A percentile compares a stretch with the other conserved stretches of the same genome.
Evolutionary conservation across 1,139 yeast species (phyloP).

Genomic region (Debaryomycetaceae sp.): DNA sequence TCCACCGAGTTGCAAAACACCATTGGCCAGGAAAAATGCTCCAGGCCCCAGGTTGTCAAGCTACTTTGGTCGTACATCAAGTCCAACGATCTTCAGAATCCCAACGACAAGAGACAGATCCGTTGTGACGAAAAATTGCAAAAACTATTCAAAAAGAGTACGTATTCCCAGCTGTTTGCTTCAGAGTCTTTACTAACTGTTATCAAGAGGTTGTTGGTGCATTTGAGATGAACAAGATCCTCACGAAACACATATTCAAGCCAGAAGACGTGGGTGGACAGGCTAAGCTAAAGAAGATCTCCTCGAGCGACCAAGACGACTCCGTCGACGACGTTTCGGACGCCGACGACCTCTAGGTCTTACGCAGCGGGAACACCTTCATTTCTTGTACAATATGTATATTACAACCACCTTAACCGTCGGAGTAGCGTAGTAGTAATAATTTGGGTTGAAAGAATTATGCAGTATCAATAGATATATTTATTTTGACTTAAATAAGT

Average conservation of each 20-base stretch:
- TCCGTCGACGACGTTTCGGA: background rate
- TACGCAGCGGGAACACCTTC: background rate
- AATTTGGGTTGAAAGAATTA: background rate
- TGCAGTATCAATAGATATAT: background rate
- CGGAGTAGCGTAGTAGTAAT: background rate
- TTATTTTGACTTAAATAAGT: background rate
- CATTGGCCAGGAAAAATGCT: conserved; percentile 34
- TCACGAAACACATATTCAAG: conserved; percentile 50
- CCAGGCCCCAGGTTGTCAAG: conserved; percentile 73
- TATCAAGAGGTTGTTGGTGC: conserved; percentile 48
- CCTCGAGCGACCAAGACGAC: background rate
- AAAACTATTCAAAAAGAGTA: conserved; percentile 53
- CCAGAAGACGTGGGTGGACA: conserved; percentile 29
- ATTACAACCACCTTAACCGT: background rate
- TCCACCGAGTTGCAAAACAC: conserved; percentile 51
- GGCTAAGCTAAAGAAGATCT: background rate
- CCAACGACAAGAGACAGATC: conserved; percentile 63
- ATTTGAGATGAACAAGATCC: conserved; percentile 65
- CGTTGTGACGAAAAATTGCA: conserved; percentile 63
- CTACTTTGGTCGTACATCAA: conserved; percentile 73
- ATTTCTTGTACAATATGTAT: background rate
- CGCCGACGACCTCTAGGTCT: background rate
- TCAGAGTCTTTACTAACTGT: conserved; percentile 15
- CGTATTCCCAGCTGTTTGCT: conserved; percentile 9
- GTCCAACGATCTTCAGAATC: conserved; percentile 61